phyloP scores from a whole-genome alignment of 2,329 filamentous ascomycete species.

The Diatrype stigma region DNA sequence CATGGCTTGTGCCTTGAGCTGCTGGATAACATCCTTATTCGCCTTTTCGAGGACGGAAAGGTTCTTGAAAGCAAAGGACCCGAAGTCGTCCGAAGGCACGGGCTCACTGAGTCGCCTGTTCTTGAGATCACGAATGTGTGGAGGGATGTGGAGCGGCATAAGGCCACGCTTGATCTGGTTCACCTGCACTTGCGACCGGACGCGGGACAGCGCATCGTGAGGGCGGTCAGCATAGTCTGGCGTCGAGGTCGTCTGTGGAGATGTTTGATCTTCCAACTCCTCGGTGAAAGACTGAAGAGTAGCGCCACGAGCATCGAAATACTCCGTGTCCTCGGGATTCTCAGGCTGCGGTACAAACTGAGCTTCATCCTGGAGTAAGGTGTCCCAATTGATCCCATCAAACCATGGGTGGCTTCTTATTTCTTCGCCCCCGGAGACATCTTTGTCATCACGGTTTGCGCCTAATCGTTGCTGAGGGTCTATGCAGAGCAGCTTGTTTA shows the following conservation, averaged over 20 bases:
- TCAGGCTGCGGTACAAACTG: slow-evolving; percentile 91
- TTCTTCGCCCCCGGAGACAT: slow-evolving; percentile 78
- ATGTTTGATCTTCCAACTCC: slow-evolving; percentile 85
- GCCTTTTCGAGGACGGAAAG: slow-evolving; percentile 93
- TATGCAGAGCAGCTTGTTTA: slow-evolving; percentile 85
- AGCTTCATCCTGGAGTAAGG: slow-evolving; percentile 87
- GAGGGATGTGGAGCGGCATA: slow-evolving; percentile 94
- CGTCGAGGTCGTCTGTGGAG: slow-evolving; percentile 67
- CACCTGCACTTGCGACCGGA: slow-evolving; percentile 68
- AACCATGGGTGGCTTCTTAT: slow-evolving; percentile 92
- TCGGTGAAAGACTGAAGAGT: slow-evolving; percentile 89
- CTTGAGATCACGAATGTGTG: slow-evolving; percentile 88
- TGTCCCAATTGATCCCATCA: slow-evolving; percentile 80
- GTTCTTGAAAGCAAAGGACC: slow-evolving; percentile 95
- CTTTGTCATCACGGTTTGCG: slow-evolving; percentile 80
- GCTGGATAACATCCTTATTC: slow-evolving; percentile 98
- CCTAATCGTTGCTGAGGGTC: slow-evolving; percentile 80
- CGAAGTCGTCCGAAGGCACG: slow-evolving; percentile 85
- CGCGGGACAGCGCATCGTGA: slow-evolving; percentile 88
- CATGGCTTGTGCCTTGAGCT: slow-evolving; percentile 85
- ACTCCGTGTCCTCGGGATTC: slow-evolving; percentile 96
- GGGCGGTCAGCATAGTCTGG: slow-evolving; percentile 83
- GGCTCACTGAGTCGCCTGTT: slow-evolving; percentile 88
- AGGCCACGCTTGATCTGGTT: slow-evolving; percentile 84
- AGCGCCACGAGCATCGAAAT: slow-evolving; percentile 89